These are phyloP conservation scores for Elsinoe arachidis DNA, from an alignment of 2,329 filamentous ascomycete genomes.

Conservation along the genomic window DNA sequence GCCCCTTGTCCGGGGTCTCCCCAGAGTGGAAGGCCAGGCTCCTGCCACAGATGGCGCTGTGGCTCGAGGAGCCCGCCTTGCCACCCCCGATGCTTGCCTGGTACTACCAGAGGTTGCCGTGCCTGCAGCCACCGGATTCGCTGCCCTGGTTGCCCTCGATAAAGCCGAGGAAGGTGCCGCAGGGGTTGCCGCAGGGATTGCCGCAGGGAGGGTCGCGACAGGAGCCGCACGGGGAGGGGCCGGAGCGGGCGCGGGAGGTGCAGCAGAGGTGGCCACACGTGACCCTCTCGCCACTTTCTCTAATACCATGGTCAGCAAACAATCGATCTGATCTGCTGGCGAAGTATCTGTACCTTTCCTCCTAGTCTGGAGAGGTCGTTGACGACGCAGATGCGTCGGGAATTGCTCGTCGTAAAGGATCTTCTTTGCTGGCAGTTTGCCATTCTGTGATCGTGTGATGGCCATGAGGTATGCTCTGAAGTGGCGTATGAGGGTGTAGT, in stretches of 20 bases:
- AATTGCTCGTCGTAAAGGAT: not conserved
- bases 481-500: conserved; percentile 5
- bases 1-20: conserved; percentile 14
- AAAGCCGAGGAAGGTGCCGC: too few species aligned
- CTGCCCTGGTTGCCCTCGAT: not conserved
- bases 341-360: not conserved
- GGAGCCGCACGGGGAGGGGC: too few species aligned
- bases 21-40: conserved; percentile 14
- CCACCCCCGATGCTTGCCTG: not conserved
- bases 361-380: not conserved
- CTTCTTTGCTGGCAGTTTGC: conserved; percentile 1
- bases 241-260: too few species aligned
- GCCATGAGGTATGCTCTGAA: conserved; percentile 1
- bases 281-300: not conserved
- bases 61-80: not conserved
- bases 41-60: not conserved
- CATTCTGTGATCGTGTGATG: not conserved
- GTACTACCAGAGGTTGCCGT: not conserved
- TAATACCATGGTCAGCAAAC: not conserved
- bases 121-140: not conserved
- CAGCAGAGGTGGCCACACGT: too few species aligned
- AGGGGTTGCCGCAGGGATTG: too few species aligned
- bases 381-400: not conserved
- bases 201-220: too few species aligned
- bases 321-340: not conserved